Evolutionary conservation across 495 filamentous ascomycete genomes (phyloP), one percentile per base, ranked within the genome.

Genomic region (Talaromyces trachyspermus): DNA sequence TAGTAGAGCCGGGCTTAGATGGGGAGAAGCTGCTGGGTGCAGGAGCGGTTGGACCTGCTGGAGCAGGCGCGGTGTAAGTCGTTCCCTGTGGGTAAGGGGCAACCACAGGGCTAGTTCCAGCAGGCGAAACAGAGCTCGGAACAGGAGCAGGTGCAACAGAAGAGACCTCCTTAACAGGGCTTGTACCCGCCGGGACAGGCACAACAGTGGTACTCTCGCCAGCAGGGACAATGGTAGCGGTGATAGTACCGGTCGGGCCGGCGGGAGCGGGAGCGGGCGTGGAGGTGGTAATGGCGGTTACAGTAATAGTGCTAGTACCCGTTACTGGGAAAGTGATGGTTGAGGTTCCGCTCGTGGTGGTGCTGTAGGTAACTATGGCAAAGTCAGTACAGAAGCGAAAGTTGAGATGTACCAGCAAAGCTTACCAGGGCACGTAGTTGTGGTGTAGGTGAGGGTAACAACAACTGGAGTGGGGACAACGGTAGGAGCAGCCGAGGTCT

Each of bases 281-380:
- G n/a, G 44, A 33, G 25, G 42, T 45, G 1, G 12, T 15, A 11
- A 33, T 29, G 6, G 27, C 29, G 17, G 44, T 46, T 14, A 46
- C 44, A 9, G 25, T n/a, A 23, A 46, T 46, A 4, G 30, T 46
- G 20, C 44, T 46, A 9, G 44, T 46, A 1, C 44, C 44, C 8
- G 44, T 46, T 19, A 46, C 30, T 9, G 44, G 44, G 8, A 35
- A 4, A n/a, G 29, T 46, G 44, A 46, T 33, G n/a, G 44, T 46
- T 12, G 29, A 24, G 6, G 44, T 24, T n/a, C 44, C 44, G 22
- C 27, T 35, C 1, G 29, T 46, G 10, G 30, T 35, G n/a, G 44
- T 22, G 9, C 17, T 19, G 10, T 32, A 35, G 22, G n/a, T 32
- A 4, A 46, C 44, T 37, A 29, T 43, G n/a, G 14, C 2, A 27